A percentile compares a stretch with the other conserved stretches of the same genome.
Conservation (phyloP, 2,329 filamentous ascomycete genomes). For the Leptodontidium sp. region DNA sequence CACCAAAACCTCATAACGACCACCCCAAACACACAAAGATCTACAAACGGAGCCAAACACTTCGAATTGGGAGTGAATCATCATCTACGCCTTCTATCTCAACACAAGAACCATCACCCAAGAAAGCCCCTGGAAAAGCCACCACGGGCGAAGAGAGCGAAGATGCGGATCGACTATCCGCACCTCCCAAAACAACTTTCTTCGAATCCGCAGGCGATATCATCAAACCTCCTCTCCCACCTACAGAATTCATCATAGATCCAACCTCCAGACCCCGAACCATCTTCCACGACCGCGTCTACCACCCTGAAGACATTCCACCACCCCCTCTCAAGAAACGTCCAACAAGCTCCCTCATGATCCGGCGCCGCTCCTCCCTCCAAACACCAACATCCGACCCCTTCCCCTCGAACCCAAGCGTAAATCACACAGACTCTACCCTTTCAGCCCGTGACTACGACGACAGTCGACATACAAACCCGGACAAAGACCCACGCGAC, state of each 20-base stretch:
- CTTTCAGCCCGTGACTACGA: constrained; percentile 60
- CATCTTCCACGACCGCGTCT: constrained; percentile 96
- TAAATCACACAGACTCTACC: constrained; percentile 54
- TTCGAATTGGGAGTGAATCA: constrained; percentile 52
- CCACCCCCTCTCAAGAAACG: constrained; percentile 73
- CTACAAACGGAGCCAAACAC: constrained; percentile 80
- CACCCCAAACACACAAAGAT: constrained; percentile 72
- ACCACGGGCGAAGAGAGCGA: constrained; percentile 51
- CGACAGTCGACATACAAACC: constrained; percentile 57
- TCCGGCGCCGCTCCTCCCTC: constrained; percentile 35
- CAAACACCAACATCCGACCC: constrained; percentile 12
- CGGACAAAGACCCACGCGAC: constrained; percentile 55
- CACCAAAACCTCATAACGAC: constrained; percentile 57
- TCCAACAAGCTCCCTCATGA: constrained; percentile 40
- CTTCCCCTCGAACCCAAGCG: constrained; percentile 33
- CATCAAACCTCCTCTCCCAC: constrained; percentile 87
- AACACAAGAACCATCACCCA: constrained; percentile 16
- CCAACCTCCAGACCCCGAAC: constrained; percentile 83
- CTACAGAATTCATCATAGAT: constrained; percentile 82
- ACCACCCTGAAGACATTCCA: constrained; percentile 93
- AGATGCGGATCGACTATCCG: constrained; percentile 59
- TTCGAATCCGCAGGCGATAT: constrained; percentile 95
- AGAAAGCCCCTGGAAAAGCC: constrained; percentile 48
- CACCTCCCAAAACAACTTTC: constrained; percentile 89
- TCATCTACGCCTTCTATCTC: constrained; percentile 28